phyloP scores from a whole-genome alignment of 148 eudicot species.

The Simmondsia chinensis region DNA sequence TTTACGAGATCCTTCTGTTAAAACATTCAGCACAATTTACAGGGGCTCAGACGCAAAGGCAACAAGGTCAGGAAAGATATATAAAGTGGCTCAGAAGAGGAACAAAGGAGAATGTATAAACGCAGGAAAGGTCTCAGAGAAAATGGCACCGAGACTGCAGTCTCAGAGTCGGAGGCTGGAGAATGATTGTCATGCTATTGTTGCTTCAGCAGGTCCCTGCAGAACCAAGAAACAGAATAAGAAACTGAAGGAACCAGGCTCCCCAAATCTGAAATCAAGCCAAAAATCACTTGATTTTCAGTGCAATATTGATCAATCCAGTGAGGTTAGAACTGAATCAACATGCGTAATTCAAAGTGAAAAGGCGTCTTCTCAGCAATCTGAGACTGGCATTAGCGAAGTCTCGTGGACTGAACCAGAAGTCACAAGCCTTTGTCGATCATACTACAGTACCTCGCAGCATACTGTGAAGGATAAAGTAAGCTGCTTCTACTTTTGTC shows the following conservation, averaged over 20 bases:
- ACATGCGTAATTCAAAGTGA: slow-evolving; percentile 22
- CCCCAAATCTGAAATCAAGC: slow-evolving; percentile 16
- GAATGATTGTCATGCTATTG: slow-evolving; percentile 11
- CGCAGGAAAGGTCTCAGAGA: slow-evolving; percentile 17
- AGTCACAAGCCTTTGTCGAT: slow-evolving; percentile 16
- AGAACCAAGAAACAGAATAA: slow-evolving; percentile 19
- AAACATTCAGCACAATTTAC: slow-evolving; percentile 12
- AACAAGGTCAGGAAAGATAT: slow-evolving; percentile 17
- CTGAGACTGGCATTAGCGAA: slow-evolving; percentile 32
- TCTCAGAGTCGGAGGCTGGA: slow-evolving; percentile 12
- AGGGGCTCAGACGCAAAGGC: slow-evolving; percentile 19
- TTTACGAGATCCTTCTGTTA: slow-evolving; percentile 16
- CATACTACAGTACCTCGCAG: slow-evolving; percentile 13
- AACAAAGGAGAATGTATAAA: slow-evolving; percentile 15
- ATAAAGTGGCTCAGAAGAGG: slow-evolving; percentile 17
- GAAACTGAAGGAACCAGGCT: slow-evolving; percentile 19
- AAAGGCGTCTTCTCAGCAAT: slow-evolving; percentile 20
- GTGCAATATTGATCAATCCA: slow-evolving; percentile 19
- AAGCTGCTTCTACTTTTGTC: slow-evolving; percentile 1
- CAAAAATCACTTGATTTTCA: slow-evolving; percentile 20
- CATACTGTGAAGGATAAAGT: slow-evolving; percentile 14
- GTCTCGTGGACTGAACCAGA: slow-evolving; percentile 30
- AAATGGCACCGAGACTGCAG: slow-evolving; percentile 25
- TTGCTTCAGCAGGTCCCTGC: slow-evolving; percentile 17
- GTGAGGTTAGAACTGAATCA: slow-evolving; percentile 18